A percentile compares a stretch with the other conserved stretches of the same genome.
Evolutionary conservation across 257 asterid genomes (phyloP).

Genomic region (Penstemon barbatus): DNA sequence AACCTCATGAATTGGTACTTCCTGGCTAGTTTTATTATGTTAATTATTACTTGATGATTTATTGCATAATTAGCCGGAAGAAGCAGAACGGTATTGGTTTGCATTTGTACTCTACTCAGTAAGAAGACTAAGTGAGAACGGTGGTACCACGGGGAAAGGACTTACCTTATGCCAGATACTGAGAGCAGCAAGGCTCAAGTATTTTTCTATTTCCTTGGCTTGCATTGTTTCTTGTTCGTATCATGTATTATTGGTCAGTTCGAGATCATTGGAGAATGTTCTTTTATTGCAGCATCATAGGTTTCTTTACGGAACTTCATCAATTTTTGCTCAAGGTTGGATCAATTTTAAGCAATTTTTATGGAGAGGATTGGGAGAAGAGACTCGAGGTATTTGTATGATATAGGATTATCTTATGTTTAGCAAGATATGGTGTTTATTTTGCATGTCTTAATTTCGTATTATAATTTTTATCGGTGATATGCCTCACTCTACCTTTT

Average conservation of each 20-base stretch:
- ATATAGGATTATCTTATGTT: conserved; percentile 28
- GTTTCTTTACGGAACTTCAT: conserved; percentile 81
- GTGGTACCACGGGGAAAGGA: conserved; percentile 44
- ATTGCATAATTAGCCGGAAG: conserved; percentile 61
- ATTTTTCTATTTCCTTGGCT: conserved; percentile 26
- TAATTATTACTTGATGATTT: conserved; percentile 19
- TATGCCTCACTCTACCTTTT: conserved; percentile 25
- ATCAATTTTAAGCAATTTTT: conserved; percentile 57
- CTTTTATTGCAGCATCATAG: conserved; percentile 56
- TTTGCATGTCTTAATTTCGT: background rate
- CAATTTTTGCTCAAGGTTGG: conserved; percentile 84
- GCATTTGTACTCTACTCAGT: conserved; percentile 69
- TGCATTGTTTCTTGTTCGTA: conserved; percentile 16
- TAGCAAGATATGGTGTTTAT: background rate
- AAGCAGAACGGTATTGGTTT: conserved; percentile 89
- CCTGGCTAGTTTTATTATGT: conserved; percentile 25
- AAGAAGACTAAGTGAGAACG: conserved; percentile 55
- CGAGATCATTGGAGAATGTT: conserved; percentile 16
- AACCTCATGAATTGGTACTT: conserved; percentile 18
- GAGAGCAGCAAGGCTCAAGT: conserved; percentile 78
- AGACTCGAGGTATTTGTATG: conserved; percentile 68
- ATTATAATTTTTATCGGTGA: background rate
- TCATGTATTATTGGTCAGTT: conserved; percentile 11
- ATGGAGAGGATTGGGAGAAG: conserved; percentile 88
- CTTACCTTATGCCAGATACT: conserved; percentile 69